phyloP scores from a whole-genome alignment of 345 rosid genomes.

The Populus alba region DNA sequence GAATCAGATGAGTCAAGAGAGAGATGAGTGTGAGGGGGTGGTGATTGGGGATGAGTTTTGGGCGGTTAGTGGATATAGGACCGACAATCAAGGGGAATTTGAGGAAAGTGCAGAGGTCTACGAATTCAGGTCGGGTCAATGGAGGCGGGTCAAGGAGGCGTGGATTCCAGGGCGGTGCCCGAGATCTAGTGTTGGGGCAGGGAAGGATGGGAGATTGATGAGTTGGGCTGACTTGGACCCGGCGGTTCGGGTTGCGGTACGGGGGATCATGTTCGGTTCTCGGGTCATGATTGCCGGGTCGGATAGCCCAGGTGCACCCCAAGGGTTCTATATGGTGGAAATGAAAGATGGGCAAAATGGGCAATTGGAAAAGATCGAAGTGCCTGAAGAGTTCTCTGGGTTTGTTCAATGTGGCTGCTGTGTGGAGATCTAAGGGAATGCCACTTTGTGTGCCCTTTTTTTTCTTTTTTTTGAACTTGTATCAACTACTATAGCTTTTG shows the following conservation, averaged over 20 bases:
- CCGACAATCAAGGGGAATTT: slow-evolving; percentile 58
- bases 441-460: not conserved
- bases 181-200: slow-evolving; percentile 24
- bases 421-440: slow-evolving; percentile 36
- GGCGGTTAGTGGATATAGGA: slow-evolving; percentile 64
- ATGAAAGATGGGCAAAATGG: slow-evolving; percentile 28
- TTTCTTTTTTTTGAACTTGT: too few species aligned
- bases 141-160: slow-evolving; percentile 43
- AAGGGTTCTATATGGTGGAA: slow-evolving; percentile 35
- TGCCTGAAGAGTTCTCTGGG: slow-evolving; percentile 45
- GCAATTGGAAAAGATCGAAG: slow-evolving; percentile 36
- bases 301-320: slow-evolving; percentile 45
- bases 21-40: slow-evolving; percentile 66
- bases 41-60: slow-evolving; percentile 53
- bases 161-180: slow-evolving; percentile 49
- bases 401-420: slow-evolving; percentile 64
- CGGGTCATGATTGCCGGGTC: slow-evolving; percentile 47
- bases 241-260: slow-evolving; percentile 30
- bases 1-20: slow-evolving; percentile 45
- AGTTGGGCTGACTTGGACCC: slow-evolving; percentile 10
- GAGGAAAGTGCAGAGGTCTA: slow-evolving; percentile 47
- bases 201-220: not conserved
- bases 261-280: slow-evolving; percentile 38
- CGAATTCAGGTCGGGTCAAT: slow-evolving; percentile 33
- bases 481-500: too few species aligned